These are phyloP conservation scores for Castanospermum australe DNA, from an alignment of 306 rosid genomes.

Conservation along the genomic window DNA sequence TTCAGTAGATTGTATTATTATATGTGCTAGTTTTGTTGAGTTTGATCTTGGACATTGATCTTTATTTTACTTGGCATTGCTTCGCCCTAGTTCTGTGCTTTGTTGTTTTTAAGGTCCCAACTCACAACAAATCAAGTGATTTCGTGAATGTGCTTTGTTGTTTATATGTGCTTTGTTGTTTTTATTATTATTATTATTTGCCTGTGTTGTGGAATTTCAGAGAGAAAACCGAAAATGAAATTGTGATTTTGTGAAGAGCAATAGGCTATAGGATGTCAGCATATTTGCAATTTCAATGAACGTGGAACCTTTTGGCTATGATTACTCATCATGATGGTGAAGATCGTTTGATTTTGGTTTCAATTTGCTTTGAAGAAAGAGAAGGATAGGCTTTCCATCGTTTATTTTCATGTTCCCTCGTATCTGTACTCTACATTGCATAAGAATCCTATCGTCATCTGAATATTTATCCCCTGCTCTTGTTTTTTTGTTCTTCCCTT, in stretches of 20 bases:
- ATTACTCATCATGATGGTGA: neutral
- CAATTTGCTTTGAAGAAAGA: neutral
- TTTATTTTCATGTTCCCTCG: neutral
- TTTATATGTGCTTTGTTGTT: no score
- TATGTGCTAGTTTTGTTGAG: neutral
- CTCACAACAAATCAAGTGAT: neutral
- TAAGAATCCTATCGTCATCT: neutral
- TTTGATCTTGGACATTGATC: slow-evolving; percentile 16
- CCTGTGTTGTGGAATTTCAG: neutral
- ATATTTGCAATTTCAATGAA: neutral
- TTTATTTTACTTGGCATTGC: neutral
- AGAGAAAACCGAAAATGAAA: neutral
- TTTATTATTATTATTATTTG: neutral
- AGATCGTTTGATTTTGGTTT: neutral
- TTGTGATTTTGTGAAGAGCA: neutral
- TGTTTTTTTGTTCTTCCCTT: neutral
- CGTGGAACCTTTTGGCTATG: neutral
- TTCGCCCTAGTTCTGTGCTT: slow-evolving; percentile 29
- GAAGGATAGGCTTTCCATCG: neutral
- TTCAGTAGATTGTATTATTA: neutral
- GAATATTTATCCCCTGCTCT: neutral
- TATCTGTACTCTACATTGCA: neutral
- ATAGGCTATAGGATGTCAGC: neutral
- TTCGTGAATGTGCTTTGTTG: neutral
- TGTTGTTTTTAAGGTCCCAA: neutral